Conservation (phyloP, 164 flowering plant genomes). For the Tinospora cordifolia region DNA sequence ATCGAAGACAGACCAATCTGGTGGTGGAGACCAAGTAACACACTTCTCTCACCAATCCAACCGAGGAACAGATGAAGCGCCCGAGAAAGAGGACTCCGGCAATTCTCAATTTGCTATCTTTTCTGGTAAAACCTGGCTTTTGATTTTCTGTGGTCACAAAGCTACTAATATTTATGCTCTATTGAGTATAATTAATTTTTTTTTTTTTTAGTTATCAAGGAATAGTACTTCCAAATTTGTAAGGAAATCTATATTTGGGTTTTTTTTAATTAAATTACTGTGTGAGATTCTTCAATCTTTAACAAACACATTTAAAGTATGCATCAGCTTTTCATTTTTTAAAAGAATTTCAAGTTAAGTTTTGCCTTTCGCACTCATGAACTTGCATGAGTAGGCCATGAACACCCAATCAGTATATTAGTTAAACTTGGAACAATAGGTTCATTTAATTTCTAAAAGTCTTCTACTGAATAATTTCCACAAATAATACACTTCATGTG, state of each 20-base stretch:
- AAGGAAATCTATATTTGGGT: background rate
- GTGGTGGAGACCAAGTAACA: slow-evolving; percentile 21
- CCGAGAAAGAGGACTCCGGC: slow-evolving; percentile 18
- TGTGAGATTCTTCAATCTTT: too few species aligned
- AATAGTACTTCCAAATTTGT: background rate
- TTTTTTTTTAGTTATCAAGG: background rate
- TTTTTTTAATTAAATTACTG: too few species aligned
- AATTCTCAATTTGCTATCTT: slow-evolving; percentile 38
- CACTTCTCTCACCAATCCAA: slow-evolving; percentile 15
- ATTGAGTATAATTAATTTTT: background rate
- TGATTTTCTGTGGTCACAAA: background rate
- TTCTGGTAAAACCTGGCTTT: slow-evolving; percentile 35
- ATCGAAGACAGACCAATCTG: slow-evolving; percentile 26
- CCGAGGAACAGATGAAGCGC: slow-evolving; percentile 14
- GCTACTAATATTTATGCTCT: background rate
- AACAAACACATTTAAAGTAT: too few species aligned
- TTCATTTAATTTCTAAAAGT: too few species aligned
- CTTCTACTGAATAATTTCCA: too few species aligned
- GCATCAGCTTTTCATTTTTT: too few species aligned
- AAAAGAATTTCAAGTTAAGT: too few species aligned
- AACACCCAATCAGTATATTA: too few species aligned
- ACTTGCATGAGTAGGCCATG: too few species aligned
- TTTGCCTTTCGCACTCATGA: too few species aligned
- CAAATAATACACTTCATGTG: too few species aligned
- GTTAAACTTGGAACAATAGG: too few species aligned